Conservation (phyloP, 148 eudicot genomes). For the Rhododendron simsii region DNA sequence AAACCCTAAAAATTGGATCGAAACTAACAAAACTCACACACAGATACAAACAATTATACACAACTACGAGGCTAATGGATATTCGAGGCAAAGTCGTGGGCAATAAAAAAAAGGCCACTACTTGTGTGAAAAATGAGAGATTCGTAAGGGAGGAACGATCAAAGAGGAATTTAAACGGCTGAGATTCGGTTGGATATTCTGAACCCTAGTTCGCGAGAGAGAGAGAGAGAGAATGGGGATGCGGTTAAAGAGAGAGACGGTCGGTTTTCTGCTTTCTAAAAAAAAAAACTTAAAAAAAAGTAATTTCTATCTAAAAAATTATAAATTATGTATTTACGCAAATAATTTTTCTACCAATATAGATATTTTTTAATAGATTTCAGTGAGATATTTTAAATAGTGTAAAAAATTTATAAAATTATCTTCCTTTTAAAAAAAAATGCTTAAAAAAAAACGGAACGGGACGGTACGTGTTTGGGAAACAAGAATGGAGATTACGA, state of each 20-base stretch:
- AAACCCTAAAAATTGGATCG: slow-evolving; percentile 7
- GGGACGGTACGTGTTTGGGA: not conserved
- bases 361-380: too few relatives aligned
- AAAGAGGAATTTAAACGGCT: not conserved
- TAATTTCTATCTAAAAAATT: too few relatives aligned
- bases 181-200: not conserved
- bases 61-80: not conserved
- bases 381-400: too few relatives aligned
- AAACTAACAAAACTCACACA: not conserved
- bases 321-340: too few relatives aligned
- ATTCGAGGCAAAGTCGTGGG: slow-evolving; percentile 8
- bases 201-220: not conserved
- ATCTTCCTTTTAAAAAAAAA: too few relatives aligned
- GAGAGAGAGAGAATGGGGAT: not conserved
- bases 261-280: too few relatives aligned
- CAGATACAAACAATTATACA: not conserved
- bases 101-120: not conserved
- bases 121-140: slow-evolving; percentile 3
- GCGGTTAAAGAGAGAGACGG: not conserved
- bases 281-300: too few relatives aligned
- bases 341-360: too few relatives aligned
- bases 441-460: too few relatives aligned
- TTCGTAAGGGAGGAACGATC: not conserved
- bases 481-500: not conserved
- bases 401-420: too few relatives aligned